A percentile compares a stretch with the other conserved stretches of the same genome.
These are phyloP conservation scores for Stipa capillata DNA, from an alignment of 176 grass and related monocot genomes.

Conservation along the genomic window DNA sequence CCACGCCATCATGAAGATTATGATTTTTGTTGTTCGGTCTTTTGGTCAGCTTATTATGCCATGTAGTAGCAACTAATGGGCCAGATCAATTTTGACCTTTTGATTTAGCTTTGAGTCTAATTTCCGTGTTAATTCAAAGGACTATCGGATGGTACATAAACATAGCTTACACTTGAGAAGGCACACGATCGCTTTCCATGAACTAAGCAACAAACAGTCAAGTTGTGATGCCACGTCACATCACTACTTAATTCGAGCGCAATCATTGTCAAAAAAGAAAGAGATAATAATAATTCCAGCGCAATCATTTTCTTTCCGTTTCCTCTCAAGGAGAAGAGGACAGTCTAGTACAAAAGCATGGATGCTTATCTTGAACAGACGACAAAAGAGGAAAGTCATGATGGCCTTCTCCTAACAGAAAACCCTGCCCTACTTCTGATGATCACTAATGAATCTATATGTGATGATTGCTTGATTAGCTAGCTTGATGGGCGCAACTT, in stretches of 20 bases:
- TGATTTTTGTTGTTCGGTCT: too few relatives aligned
- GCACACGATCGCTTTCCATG: constrained; percentile 10
- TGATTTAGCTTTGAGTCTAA: background rate
- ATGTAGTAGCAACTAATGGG: too few relatives aligned
- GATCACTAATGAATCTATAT: background rate
- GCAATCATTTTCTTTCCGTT: background rate
- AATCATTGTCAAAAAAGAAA: too few relatives aligned
- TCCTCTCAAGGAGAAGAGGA: background rate
- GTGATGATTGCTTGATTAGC: background rate
- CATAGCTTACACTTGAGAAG: background rate
- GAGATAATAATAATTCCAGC: too few relatives aligned
- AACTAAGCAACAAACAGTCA: background rate
- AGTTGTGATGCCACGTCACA: constrained; percentile 8
- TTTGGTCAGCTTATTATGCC: too few relatives aligned
- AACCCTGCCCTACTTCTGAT: background rate
- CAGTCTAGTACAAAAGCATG: background rate
- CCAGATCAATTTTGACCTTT: background rate
- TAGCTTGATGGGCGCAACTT: background rate
- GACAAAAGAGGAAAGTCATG: background rate
- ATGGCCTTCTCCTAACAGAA: constrained; percentile 30
- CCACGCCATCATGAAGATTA: too few relatives aligned
- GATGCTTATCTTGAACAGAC: constrained; percentile 18
- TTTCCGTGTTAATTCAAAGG: background rate
- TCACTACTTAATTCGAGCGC: background rate
- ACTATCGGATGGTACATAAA: too few relatives aligned